Evolutionary conservation across 495 filamentous ascomycete genomes (phyloP), one percentile per base, ranked within the genome.

Genomic region (Alectoria sarmentosa): DNA sequence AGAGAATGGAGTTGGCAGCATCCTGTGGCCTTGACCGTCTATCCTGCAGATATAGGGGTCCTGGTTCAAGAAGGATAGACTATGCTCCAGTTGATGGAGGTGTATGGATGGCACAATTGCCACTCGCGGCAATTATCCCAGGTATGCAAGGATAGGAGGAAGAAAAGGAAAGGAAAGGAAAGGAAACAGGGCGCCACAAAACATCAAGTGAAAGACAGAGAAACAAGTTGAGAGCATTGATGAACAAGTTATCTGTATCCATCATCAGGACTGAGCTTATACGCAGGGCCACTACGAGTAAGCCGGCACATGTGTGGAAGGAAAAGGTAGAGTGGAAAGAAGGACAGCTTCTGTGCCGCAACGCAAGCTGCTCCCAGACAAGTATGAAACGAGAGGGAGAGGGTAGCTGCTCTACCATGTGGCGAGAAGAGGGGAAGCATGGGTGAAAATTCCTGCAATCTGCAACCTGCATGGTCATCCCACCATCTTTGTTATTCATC

Each of bases 1-100:
- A 19, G 62, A 48, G 37, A 56, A 64, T 4, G 54, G 19, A 21
- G 28, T n/a, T 30, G 39, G 38, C 28, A 39, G 30, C 62, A 64
- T 64, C 7, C 15, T 58, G 39, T 1, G 10, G 52, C 52, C 26
- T 21, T 55, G 28, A 21, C 34, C 28, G 30, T 34, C 14, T 55
- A 6, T 21, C 17, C 30, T 55, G 17, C 30, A 32, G 10, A 55
- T 13, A 0, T n/a, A n/a, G n/a, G 6, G 14, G 6, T 23, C 30
- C 15, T 55, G 52, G 9, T 55, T 7, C n/a, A 34, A 34, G 1
- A 34, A 23, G 14, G 28, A n/a, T 10, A 19, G 0, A n/a, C 17
- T 21, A 11, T 17, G 0, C 4, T 34, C 13, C 10, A 10, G 4
- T 34, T 9, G 52, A 55, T n/a, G n/a, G n/a, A n/a, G n/a, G n/a